Percentiles rank a stretch among this genome's conserved stretches.
phyloP scores from a whole-genome alignment of 345 rosid species.

The Nasturtium officinale region DNA sequence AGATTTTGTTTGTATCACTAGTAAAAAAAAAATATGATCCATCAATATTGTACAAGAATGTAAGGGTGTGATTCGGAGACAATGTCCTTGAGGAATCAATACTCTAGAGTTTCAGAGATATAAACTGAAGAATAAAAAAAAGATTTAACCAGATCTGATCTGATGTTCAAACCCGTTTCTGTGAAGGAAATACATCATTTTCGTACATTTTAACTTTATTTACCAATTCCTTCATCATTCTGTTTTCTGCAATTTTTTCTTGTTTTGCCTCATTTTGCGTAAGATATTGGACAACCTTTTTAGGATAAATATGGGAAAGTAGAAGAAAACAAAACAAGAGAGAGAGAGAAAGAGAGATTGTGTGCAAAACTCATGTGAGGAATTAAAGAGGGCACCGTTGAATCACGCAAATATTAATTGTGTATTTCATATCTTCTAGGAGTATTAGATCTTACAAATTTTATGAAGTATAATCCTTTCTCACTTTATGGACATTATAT shows the following conservation, averaged over 20 bases:
- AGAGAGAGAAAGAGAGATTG: neutral
- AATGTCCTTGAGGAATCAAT: conserved; percentile 38
- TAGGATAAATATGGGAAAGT: conserved; percentile 14
- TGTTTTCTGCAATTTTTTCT: neutral
- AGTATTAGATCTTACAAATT: conserved; percentile 11
- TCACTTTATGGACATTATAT: neutral
- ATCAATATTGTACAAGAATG: conserved; percentile 8
- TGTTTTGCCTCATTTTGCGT: conserved; percentile 23
- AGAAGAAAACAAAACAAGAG: neutral
- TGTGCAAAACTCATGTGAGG: conserved; percentile 46
- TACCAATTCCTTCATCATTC: conserved; percentile 20
- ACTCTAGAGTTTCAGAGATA: conserved; percentile 7
- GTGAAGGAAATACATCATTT: conserved; percentile 27
- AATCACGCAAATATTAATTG: conserved; percentile 42
- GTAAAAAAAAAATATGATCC: conserved; percentile 16
- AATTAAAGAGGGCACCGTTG: conserved; percentile 41
- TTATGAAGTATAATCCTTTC: neutral
- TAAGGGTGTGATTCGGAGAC: conserved; percentile 6
- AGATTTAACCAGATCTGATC: conserved; percentile 13
- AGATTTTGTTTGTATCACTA: neutral
- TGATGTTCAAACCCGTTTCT: conserved; percentile 22
- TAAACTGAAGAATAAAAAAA: conserved; percentile 29
- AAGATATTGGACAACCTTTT: conserved; percentile 1
- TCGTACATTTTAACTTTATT: conserved; percentile 36
- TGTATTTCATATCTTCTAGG: neutral